Conservation (phyloP, 768 basidiomycete genomes). For the Suillus subaureus region DNA sequence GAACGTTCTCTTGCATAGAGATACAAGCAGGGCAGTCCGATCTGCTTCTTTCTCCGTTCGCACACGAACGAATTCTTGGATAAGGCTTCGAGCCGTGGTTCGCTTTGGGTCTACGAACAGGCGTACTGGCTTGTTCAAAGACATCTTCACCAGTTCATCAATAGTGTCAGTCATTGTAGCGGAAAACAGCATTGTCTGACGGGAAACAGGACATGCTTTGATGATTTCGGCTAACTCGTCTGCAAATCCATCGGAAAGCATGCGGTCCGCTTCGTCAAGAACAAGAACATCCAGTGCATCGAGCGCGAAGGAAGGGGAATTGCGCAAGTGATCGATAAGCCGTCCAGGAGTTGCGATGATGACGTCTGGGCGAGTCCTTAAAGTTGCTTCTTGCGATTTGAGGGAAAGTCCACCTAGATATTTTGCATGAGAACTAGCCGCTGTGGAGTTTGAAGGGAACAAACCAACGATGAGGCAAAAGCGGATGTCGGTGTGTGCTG, state of each 20-base stretch:
- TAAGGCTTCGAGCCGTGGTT: constrained; percentile 78
- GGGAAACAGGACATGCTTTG: constrained; percentile 79
- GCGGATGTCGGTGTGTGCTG: constrained; percentile 84
- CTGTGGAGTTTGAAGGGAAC: neutral
- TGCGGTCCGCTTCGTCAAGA: constrained; percentile 96
- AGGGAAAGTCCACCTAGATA: constrained; percentile 86
- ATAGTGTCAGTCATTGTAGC: constrained; percentile 99
- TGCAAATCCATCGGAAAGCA: constrained; percentile 94
- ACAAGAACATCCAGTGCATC: constrained; percentile 93
- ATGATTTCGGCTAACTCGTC: constrained; percentile 95
- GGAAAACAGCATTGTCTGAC: constrained; percentile 98
- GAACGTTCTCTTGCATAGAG: constrained; percentile 89
- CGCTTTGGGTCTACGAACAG: constrained; percentile 96
- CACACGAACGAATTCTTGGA: constrained; percentile 95
- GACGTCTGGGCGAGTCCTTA: constrained; percentile 89
- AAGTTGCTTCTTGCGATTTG: constrained; percentile 84
- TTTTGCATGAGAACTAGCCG: constrained; percentile 15
- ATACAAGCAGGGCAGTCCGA: constrained; percentile 72
- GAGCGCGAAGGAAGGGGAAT: constrained; percentile 90
- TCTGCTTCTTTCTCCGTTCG: constrained; percentile 78
- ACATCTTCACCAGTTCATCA: constrained; percentile 90
- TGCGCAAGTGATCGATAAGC: constrained; percentile 95
- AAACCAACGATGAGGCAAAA: constrained; percentile 91
- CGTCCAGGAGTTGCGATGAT: constrained; percentile 97
- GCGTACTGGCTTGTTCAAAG: constrained; percentile 88